Evolutionary conservation across 768 basidiomycete genomes (phyloP).

Genomic region (Mycena rebaudengoi): DNA sequence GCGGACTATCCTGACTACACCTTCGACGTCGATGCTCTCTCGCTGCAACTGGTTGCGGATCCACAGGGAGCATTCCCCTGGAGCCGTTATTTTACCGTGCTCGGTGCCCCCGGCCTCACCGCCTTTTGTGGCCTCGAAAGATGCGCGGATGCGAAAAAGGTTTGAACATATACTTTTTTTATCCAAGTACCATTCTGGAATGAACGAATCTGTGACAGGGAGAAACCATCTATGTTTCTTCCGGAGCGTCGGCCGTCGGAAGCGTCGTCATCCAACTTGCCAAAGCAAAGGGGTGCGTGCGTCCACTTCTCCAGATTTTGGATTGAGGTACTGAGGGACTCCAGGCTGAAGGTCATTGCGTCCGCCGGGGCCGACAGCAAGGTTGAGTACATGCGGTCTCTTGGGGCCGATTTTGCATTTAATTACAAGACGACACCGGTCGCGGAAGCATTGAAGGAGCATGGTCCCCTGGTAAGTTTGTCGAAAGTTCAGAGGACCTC

Average conservation of each 20-base stretch:
- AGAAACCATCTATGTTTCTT: conserved; percentile 33
- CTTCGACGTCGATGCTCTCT: conserved; percentile 32
- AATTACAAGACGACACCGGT: conserved; percentile 67
- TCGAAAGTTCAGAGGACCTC: not conserved
- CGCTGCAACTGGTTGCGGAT: conserved; percentile 30
- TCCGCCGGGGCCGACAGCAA: conserved; percentile 71
- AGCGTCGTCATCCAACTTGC: conserved; percentile 47
- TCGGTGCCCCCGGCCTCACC: conserved; percentile 38
- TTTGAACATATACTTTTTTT: not conserved
- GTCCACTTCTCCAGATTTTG: no score
- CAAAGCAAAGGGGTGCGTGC: conserved; percentile 42
- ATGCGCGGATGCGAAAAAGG: conserved; percentile 27
- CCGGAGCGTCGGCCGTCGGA: conserved; percentile 35
- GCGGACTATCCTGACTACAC: conserved; percentile 28
- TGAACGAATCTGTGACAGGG: no score
- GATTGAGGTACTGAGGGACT: not conserved
- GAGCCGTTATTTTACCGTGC: conserved; percentile 25
- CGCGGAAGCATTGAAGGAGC: conserved; percentile 51
- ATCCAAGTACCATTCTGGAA: no score
- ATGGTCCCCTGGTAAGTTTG: conserved; percentile 65
- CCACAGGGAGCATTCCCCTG: conserved; percentile 32
- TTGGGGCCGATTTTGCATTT: conserved; percentile 68
- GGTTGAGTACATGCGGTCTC: conserved; percentile 56
- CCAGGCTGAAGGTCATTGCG: conserved; percentile 61
- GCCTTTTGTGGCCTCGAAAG: conserved; percentile 38